Conservation (phyloP, 331 rosid genomes). For the Arachis monticola region DNA sequence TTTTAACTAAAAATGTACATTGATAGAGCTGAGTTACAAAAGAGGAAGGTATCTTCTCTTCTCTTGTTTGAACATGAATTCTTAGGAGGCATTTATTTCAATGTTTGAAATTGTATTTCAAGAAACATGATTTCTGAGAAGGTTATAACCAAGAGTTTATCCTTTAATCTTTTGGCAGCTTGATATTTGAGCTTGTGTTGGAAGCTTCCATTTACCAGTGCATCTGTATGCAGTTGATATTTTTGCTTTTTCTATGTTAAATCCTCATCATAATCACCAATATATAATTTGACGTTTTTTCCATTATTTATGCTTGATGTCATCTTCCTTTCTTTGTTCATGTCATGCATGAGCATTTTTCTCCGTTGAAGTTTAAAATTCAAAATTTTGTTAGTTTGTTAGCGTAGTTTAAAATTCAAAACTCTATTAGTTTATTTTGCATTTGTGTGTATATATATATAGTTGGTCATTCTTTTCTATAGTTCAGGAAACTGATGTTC, state of each 20-base stretch:
- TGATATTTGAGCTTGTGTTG: not conserved
- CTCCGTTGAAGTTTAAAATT: not conserved
- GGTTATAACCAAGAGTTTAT: not conserved
- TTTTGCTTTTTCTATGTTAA: not conserved
- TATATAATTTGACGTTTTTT: no score
- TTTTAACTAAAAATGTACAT: not conserved
- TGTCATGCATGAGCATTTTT: not conserved
- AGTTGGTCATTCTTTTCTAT: no score
- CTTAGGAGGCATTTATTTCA: not conserved
- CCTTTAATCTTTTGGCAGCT: not conserved
- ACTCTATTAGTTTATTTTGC: no score
- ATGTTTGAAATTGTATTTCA: no score
- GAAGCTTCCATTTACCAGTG: not conserved
- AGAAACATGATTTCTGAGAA: no score
- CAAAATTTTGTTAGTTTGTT: no score
- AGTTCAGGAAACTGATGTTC: not conserved
- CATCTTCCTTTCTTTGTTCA: constrained; percentile 1
- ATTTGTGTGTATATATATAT: no score
- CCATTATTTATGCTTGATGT: constrained; percentile 1
- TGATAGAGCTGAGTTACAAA: not conserved
- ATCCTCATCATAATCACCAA: not conserved
- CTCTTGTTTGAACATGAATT: not conserved
- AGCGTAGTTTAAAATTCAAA: no score
- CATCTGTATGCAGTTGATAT: not conserved
- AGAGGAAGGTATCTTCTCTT: not conserved